phyloP scores from a whole-genome alignment of 345 rosid genomes.

The Camelina neglecta region DNA sequence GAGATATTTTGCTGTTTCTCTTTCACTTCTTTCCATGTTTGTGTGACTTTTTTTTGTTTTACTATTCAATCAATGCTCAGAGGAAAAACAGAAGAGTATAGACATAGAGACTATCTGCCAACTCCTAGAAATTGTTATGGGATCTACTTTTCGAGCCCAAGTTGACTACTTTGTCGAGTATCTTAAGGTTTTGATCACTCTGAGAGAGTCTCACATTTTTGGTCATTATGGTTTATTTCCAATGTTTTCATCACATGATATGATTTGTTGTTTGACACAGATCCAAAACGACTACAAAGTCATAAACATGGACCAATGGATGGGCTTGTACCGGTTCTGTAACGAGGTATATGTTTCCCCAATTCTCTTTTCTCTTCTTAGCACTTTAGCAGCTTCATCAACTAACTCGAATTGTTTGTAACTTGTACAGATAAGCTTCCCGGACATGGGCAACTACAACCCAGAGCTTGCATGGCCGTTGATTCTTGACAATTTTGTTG shows the following conservation, averaged over 20 bases:
- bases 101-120: slow-evolving; percentile 92
- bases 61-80: slow-evolving; percentile 48
- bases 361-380: neutral
- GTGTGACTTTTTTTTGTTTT: neutral
- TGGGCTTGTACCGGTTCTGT: slow-evolving; percentile 83
- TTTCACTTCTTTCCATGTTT: neutral
- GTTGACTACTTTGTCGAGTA: slow-evolving; percentile 74
- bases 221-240: neutral
- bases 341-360: slow-evolving; percentile 73
- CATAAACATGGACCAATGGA: slow-evolving; percentile 96
- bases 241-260: neutral
- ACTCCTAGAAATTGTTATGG: slow-evolving; percentile 79
- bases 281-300: slow-evolving; percentile 92
- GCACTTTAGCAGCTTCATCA: slow-evolving; percentile 1
- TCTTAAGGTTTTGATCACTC: slow-evolving; percentile 31
- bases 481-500: slow-evolving; percentile 97
- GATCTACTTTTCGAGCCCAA: slow-evolving; percentile 71
- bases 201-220: neutral
- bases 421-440: slow-evolving; percentile 82
- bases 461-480: slow-evolving; percentile 98
- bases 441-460: slow-evolving; percentile 74
- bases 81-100: slow-evolving; percentile 89
- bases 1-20: neutral
- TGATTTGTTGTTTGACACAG: slow-evolving; percentile 44
- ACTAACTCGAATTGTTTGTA: slow-evolving; percentile 19